Base-by-base conservation (phyloP, 495 filamentous ascomycete genomes). In the Aspergillus olivimuriae region DNA sequence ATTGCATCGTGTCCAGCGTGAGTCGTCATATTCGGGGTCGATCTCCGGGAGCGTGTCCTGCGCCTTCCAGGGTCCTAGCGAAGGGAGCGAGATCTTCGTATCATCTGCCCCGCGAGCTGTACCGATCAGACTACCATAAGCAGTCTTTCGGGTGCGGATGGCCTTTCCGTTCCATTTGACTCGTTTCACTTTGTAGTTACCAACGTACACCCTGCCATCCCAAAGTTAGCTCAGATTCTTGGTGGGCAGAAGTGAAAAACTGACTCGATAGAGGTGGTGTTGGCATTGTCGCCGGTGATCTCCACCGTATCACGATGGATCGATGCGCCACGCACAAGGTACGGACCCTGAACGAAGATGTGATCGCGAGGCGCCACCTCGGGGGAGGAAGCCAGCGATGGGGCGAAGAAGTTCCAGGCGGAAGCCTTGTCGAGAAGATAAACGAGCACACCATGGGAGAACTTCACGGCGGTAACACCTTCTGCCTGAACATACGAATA, bases 41-140 rank as follows among this genome's bases (percentile, higher is more conserved):
- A 84, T 72, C 53, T 88, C 86, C 0, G 85, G 84, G 9, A 88
- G 73, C 11, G 73, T 73, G 60, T 89, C 76, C 44, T 80, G 54
- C 34, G 74, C 75, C 51, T 76, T 80, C 84, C 85, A 89, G 0
- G 69, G 53, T 5, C 55, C 62, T 10, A 87, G 63, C 11, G 67
- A 39, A 1, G 84, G 82, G 1, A 86, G 43, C 2, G 39, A 56
- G 32, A 83, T 38, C 2, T 53, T 47, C 0, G 75, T 72, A 11
- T 63, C 46, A 18, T 65, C 52, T 7, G 58, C 58, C 55, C 73
- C 78, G n/a, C 59, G 51, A 6, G 76, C 53, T 1, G 51, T 70
- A 9, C 73, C 70, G 2, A 73, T 60, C 32, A 76, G 60, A 47
- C 75, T 69, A 39, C 77, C 75, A 40, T 67, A 60, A 3, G 60